Evolutionary conservation across 371 early-diverging fungal genomes (phyloP), one percentile per base, ranked within the genome.

Genomic region (Mucor circinelloides): DNA sequence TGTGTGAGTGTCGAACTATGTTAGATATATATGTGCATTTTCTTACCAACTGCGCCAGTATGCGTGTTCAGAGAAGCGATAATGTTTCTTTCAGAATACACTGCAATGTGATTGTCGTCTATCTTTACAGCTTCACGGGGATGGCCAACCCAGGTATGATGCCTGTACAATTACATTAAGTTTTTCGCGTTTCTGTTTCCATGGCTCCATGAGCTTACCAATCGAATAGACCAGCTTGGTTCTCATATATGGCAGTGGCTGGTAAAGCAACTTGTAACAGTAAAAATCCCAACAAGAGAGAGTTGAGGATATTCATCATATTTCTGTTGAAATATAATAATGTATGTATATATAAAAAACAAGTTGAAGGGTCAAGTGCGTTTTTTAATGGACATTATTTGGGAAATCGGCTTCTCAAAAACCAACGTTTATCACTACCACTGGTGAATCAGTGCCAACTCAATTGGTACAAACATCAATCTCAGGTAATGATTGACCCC

Each of bases 21-120:
- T 13, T 6, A 25, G 0, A 13, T 27, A 13, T 27, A 13, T 12
- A 10, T 52, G 52, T 52, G 2, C 3, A 13, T 27, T 17, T 52
- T 40, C n/a, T 78, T 60, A 91, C 91, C 81, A 34, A 88, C 73
- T 56, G 80, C 80, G 21, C 91, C 91, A 3, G 82, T 81, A 40
- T 83, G 77, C 3, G 82, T 68, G 46, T 75, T 70, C 31, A 93
- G 54, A 21, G 85, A 73, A 0, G 91, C 90, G 25, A 93, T 63
- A 5, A 86, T 84, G 64, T 90, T 89, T 55, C 80, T 85, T 58
- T 85, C 83, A 6, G 92, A 87, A 17, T 82, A 88, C 21, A 90
- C 83, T 57, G 76, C 71, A 21, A 91, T 61, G 1, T 70, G 71
- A 17, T 78, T 73, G 21, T 78, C 63, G 60, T 77, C 78, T 28